Conservation (phyloP, 495 filamentous ascomycete genomes). For the Chaetomium tenue region DNA sequence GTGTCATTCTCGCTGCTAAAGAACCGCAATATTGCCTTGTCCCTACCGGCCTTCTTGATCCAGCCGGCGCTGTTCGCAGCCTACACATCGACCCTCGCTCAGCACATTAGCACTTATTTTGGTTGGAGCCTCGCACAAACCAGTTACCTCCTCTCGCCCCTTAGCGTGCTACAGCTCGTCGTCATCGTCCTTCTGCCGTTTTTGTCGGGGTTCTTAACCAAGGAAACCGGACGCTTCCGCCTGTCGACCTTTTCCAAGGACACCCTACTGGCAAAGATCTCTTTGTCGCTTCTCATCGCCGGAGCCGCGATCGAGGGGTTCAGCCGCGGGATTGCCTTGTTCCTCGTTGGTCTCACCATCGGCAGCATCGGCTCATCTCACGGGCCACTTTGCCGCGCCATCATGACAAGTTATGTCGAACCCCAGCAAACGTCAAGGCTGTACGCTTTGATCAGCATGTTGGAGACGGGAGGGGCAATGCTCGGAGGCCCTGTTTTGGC, state of each 20-base stretch:
- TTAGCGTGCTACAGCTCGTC: slow-evolving; percentile 51
- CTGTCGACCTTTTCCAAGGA: slow-evolving; percentile 51
- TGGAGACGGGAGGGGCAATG: slow-evolving; percentile 55
- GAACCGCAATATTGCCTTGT: slow-evolving; percentile 38
- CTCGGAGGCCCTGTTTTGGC: slow-evolving; percentile 55
- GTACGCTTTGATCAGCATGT: slow-evolving; percentile 56
- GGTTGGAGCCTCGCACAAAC: slow-evolving; percentile 54
- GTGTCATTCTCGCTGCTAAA: slow-evolving; percentile 26
- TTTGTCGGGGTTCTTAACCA: slow-evolving; percentile 39
- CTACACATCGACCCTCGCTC: slow-evolving; percentile 49
- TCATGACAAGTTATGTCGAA: slow-evolving; percentile 54
- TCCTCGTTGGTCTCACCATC: slow-evolving; percentile 54
- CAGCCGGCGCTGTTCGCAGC: slow-evolving; percentile 50
- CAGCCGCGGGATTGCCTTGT: slow-evolving; percentile 50
- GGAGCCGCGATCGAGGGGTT: slow-evolving; percentile 29
- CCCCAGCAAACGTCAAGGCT: slow-evolving; percentile 55
- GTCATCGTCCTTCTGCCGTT: slow-evolving; percentile 52
- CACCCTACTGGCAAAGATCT: slow-evolving; percentile 50
- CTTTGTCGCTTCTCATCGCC: slow-evolving; percentile 43
- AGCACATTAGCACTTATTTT: slow-evolving; percentile 60
- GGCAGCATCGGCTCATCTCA: slow-evolving; percentile 57
- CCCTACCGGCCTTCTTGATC: slow-evolving; percentile 51
- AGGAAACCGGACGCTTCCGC: slow-evolving; percentile 29
- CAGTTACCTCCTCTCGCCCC: slow-evolving; percentile 52
- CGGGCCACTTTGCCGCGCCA: slow-evolving; percentile 42